These are phyloP conservation scores for Sugiyamaella valdiviana DNA, from an alignment of 805 yeast species.

Conservation along the genomic window DNA sequence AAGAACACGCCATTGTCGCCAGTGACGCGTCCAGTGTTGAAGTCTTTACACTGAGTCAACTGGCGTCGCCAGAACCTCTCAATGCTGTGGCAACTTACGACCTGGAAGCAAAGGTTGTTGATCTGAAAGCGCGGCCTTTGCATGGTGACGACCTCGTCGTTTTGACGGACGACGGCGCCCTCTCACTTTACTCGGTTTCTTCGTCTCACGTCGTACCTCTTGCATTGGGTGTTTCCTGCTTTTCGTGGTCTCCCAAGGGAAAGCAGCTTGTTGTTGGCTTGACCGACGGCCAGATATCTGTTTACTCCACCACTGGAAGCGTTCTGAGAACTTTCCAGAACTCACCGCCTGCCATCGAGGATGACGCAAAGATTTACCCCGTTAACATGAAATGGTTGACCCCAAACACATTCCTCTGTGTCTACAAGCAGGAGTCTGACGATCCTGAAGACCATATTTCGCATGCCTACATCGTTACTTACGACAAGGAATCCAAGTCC, in stretches of 20 bases:
- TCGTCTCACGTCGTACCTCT: not conserved
- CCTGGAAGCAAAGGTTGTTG: constrained; percentile 7
- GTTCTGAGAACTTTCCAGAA: not conserved
- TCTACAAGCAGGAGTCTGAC: constrained; percentile 14
- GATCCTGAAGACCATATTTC: constrained; percentile 21
- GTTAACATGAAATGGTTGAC: constrained; percentile 17
- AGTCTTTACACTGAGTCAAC: not conserved
- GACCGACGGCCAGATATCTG: constrained; percentile 17
- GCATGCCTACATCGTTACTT: constrained; percentile 15
- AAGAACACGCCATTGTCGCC: constrained; percentile 17
- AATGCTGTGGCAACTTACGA: not conserved
- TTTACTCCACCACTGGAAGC: constrained; percentile 15
- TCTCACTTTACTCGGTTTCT: not conserved
- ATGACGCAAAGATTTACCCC: not conserved
- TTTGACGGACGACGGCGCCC: constrained; percentile 9
- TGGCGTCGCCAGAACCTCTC: not conserved
- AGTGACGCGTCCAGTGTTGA: not conserved
- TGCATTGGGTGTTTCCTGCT: constrained; percentile 9
- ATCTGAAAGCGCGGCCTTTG: constrained; percentile 16
- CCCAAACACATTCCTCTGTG: constrained; percentile 19
- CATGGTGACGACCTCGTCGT: constrained; percentile 14
- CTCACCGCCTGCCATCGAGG: not conserved
- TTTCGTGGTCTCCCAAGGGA: constrained; percentile 28
- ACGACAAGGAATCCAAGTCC: not conserved
- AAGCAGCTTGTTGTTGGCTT: constrained; percentile 21